phyloP scores from a whole-genome alignment of 169 alveolate genomes.

The Cryptosporidium ryanae region DNA sequence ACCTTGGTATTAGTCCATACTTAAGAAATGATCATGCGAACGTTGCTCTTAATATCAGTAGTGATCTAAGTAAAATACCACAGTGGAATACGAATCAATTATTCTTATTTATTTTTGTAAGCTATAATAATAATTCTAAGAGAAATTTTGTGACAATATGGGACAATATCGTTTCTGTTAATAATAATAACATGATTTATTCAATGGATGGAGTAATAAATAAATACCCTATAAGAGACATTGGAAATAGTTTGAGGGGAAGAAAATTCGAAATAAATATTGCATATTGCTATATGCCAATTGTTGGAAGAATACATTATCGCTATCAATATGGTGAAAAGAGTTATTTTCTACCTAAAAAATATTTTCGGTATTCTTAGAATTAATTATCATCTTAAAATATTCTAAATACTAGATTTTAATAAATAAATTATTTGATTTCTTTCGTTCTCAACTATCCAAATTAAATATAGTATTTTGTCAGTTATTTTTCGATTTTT shows the following conservation, averaged over 20 bases:
- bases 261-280: constrained; percentile 21
- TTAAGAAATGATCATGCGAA: constrained; percentile 79
- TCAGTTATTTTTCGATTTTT: too few relatives aligned
- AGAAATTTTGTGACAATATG: constrained; percentile 76
- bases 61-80: constrained; percentile 63
- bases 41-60: constrained; percentile 75
- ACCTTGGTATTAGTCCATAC: constrained; percentile 75
- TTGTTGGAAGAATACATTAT: constrained; percentile 52
- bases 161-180: constrained; percentile 72
- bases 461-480: too few relatives aligned
- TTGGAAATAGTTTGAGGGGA: constrained; percentile 37
- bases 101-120: constrained; percentile 74
- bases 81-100: constrained; percentile 80
- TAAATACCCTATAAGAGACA: constrained; percentile 56
- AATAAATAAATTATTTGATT: not conserved
- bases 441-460: too few relatives aligned
- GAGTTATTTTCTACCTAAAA: constrained; percentile 2
- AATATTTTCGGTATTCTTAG: constrained; percentile 49
- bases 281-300: constrained; percentile 71
- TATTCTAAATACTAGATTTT: not conserved
- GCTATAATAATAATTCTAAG: constrained; percentile 74
- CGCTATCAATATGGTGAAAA: constrained; percentile 1
- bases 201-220: constrained; percentile 42
- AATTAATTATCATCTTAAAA: not conserved
- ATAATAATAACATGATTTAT: constrained; percentile 6